Conservation (phyloP, 2,329 filamentous ascomycete species). For the Elsinoe necatrix region DNA sequence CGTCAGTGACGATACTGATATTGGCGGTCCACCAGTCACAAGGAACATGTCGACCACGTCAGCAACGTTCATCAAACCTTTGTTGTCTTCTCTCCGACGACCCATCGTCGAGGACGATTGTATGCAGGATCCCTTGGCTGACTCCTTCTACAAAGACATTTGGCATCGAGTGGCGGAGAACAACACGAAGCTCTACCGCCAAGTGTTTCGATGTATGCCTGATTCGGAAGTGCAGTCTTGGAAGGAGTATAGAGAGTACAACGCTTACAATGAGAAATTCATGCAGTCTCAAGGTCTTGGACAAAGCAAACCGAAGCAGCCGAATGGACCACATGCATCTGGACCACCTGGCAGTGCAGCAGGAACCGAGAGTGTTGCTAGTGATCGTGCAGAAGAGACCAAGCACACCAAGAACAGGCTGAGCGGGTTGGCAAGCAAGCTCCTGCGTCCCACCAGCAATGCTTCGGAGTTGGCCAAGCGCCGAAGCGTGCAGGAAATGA, state of each 20-base stretch:
- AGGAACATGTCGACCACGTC: constrained; percentile 47
- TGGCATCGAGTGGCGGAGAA: constrained; percentile 86
- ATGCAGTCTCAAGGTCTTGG: constrained; percentile 52
- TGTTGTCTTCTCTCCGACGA: constrained; percentile 58
- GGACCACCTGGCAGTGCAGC: constrained; percentile 39
- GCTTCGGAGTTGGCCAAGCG: constrained; percentile 18
- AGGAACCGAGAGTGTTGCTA: constrained; percentile 20
- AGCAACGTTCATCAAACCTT: constrained; percentile 37
- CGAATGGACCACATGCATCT: constrained; percentile 40
- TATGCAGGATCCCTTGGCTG: constrained; percentile 82
- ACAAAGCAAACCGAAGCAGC: constrained; percentile 44
- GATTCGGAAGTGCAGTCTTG: constrained; percentile 90
- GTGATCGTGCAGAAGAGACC: constrained; percentile 5
- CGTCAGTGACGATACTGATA: constrained; percentile 68
- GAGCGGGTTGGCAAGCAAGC: constrained; percentile 27
- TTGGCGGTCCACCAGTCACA: constrained; percentile 61
- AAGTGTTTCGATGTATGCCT: constrained; percentile 93
- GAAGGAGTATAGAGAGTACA: constrained; percentile 84
- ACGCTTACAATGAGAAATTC: constrained; percentile 69
- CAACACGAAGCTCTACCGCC: constrained; percentile 89
- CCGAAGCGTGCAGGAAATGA: constrained; percentile 12
- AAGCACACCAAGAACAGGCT: constrained; percentile 22
- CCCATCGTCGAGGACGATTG: constrained; percentile 78
- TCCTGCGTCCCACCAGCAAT: constrained; percentile 28
- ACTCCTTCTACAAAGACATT: constrained; percentile 74